These are phyloP conservation scores for Microcyclosporella mali DNA, from an alignment of 2,329 filamentous ascomycete species.

Conservation along the genomic window DNA sequence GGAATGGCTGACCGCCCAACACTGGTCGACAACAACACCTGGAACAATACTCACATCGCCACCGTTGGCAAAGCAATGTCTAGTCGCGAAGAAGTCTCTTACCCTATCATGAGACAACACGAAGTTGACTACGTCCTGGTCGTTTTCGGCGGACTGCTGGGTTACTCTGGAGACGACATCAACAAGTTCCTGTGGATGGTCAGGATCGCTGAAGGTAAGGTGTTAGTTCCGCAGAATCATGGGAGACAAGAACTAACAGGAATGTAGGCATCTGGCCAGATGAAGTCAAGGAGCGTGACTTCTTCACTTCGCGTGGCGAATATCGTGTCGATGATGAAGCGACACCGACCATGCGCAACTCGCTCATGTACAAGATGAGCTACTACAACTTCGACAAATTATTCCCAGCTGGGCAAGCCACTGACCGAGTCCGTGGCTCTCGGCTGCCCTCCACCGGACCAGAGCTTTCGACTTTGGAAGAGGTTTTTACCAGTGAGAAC, in stretches of 20 bases:
- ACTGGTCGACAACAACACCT: constrained; percentile 98
- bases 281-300: constrained; percentile 93
- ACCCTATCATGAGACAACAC: constrained; percentile 96
- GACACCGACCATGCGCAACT: constrained; percentile 97
- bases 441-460: constrained; percentile 79
- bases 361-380: constrained; percentile 99
- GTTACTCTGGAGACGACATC: constrained; percentile 97
- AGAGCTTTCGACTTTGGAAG: constrained; percentile 80
- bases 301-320: constrained; percentile 89
- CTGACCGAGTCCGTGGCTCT: constrained; percentile 79
- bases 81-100: constrained; percentile 94
- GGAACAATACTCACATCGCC: constrained; percentile 99
- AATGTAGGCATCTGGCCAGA: constrained; percentile 79
- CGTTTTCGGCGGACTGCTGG: constrained; percentile 90
- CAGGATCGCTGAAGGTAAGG: constrained; percentile 79
- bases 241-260: constrained; percentile 2
- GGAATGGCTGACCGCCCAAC: constrained; percentile 98
- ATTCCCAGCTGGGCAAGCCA: constrained; percentile 84
- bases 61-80: constrained; percentile 99
- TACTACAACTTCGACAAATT: constrained; percentile 95
- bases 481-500: constrained; percentile 98
- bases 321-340: constrained; percentile 92
- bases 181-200: constrained; percentile 99
- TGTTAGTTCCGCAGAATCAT: background rate
- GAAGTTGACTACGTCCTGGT: constrained; percentile 98